phyloP scores from a whole-genome alignment of 2,329 filamentous ascomycete genomes.

The Colletotrichum sp. region DNA sequence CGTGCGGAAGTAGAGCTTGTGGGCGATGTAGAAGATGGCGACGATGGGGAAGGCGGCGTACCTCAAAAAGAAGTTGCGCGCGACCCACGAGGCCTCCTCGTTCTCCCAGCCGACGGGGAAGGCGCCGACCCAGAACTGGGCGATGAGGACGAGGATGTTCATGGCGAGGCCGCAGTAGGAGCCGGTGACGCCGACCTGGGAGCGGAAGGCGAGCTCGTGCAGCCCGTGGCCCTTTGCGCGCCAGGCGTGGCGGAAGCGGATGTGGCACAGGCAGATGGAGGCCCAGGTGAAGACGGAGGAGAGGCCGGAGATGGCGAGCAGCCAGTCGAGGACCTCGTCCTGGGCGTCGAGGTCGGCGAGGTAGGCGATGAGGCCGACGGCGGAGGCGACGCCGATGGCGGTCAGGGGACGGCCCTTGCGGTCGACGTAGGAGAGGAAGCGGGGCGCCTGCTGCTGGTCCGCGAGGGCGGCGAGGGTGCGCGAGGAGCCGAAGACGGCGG shows the following conservation, averaged over 20 bases:
- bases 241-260: slow-evolving; percentile 90
- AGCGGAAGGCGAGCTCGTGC: slow-evolving; percentile 79
- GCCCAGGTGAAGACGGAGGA: slow-evolving; percentile 80
- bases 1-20: slow-evolving; percentile 79
- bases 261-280: slow-evolving; percentile 88
- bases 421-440: slow-evolving; percentile 80
- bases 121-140: slow-evolving; percentile 88
- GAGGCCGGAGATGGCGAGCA: slow-evolving; percentile 74
- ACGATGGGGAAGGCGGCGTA: slow-evolving; percentile 76
- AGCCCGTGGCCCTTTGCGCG: slow-evolving; percentile 69
- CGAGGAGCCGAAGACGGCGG: slow-evolving; percentile 88
- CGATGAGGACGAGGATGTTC: slow-evolving; percentile 77
- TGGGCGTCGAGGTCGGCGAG: slow-evolving; percentile 69
- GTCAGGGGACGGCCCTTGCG: slow-evolving; percentile 79
- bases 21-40: slow-evolving; percentile 69
- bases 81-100: slow-evolving; percentile 50
- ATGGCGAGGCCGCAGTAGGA: slow-evolving; percentile 81
- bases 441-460: slow-evolving; percentile 84
- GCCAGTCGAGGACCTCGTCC: slow-evolving; percentile 73
- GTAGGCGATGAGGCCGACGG: slow-evolving; percentile 77
- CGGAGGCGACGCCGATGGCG: slow-evolving; percentile 71
- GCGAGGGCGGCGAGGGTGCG: slow-evolving; percentile 89
- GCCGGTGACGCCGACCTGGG: slow-evolving; percentile 78
- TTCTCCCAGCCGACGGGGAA: slow-evolving; percentile 69
- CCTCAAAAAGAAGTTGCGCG: slow-evolving; percentile 74